These are phyloP conservation scores for Lathyrus oleraceus DNA, from an alignment of 306 rosid species.

Conservation along the genomic window DNA sequence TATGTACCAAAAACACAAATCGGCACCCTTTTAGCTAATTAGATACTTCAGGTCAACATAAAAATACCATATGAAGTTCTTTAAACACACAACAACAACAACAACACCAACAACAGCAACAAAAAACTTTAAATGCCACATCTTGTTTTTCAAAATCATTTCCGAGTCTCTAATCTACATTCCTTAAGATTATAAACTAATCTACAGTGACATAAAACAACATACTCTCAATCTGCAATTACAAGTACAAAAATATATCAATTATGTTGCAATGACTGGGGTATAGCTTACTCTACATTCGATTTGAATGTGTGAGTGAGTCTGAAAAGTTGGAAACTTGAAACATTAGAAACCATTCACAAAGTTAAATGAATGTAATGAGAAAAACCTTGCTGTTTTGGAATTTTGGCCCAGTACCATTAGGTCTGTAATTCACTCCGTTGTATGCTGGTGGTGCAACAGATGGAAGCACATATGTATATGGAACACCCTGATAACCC, in stretches of 20 bases:
- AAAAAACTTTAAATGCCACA: neutral
- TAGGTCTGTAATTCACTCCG: slow-evolving; percentile 61
- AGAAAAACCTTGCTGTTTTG: slow-evolving; percentile 76
- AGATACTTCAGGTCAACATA: slow-evolving; percentile 1
- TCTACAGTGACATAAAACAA: slow-evolving; percentile 4
- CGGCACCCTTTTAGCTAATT: slow-evolving; percentile 18
- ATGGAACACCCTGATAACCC: slow-evolving; percentile 71
- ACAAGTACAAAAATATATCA: slow-evolving; percentile 3
- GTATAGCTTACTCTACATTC: neutral
- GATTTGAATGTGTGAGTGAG: slow-evolving; percentile 13
- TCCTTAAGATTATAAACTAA: neutral
- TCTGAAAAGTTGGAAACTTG: slow-evolving; percentile 9
- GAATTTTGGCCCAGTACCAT: slow-evolving; percentile 77
- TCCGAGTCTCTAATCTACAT: neutral
- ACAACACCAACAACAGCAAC: neutral
- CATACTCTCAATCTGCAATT: slow-evolving; percentile 20
- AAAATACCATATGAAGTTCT: slow-evolving; percentile 6
- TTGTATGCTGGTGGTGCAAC: slow-evolving; percentile 75
- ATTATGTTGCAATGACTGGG: slow-evolving; percentile 22
- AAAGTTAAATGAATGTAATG: slow-evolving; percentile 29
- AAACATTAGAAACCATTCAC: slow-evolving; percentile 34
- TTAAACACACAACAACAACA: neutral
- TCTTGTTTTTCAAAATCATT: slow-evolving; percentile 5
- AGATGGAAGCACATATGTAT: slow-evolving; percentile 68
- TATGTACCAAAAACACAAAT: neutral